Evolutionary conservation across 106 monocot genomes (phyloP).

Genomic region (Dactylorhiza incarnata): DNA sequence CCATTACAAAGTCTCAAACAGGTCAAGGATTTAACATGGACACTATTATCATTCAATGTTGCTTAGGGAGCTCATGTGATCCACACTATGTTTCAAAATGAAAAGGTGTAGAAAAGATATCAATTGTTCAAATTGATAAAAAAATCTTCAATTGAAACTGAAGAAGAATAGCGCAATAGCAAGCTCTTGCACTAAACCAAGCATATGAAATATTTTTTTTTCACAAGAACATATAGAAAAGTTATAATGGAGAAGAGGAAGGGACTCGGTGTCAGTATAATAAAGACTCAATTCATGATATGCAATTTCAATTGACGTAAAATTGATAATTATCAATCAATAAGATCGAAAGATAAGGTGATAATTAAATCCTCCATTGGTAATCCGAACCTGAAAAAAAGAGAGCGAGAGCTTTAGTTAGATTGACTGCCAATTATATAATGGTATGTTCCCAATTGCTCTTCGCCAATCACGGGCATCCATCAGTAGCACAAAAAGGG

Average conservation of each 20-base stretch:
- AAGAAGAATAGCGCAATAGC: neutral
- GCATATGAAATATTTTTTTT: neutral
- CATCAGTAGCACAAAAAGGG: too few relatives aligned
- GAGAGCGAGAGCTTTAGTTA: too few relatives aligned
- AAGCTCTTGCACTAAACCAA: neutral
- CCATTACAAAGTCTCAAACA: neutral
- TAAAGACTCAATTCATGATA: neutral
- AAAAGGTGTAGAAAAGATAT: neutral
- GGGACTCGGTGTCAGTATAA: neutral
- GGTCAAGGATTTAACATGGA: neutral
- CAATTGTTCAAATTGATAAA: neutral
- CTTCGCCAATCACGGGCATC: too few relatives aligned
- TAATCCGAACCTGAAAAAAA: too few relatives aligned
- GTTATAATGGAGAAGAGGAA: neutral
- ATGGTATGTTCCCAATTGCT: too few relatives aligned
- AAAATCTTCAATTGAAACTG: neutral
- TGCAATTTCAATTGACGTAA: too few relatives aligned
- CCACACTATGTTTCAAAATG: neutral
- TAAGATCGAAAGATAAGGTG: too few relatives aligned
- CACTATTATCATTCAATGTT: neutral
- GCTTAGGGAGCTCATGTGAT: neutral
- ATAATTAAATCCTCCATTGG: too few relatives aligned
- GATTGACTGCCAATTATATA: too few relatives aligned
- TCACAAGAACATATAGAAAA: neutral
- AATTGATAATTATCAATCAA: too few relatives aligned